A percentile compares a stretch with the other conserved stretches of the same genome.
Conservation (phyloP, 148 eudicot species). For the Cornus kousa region DNA sequence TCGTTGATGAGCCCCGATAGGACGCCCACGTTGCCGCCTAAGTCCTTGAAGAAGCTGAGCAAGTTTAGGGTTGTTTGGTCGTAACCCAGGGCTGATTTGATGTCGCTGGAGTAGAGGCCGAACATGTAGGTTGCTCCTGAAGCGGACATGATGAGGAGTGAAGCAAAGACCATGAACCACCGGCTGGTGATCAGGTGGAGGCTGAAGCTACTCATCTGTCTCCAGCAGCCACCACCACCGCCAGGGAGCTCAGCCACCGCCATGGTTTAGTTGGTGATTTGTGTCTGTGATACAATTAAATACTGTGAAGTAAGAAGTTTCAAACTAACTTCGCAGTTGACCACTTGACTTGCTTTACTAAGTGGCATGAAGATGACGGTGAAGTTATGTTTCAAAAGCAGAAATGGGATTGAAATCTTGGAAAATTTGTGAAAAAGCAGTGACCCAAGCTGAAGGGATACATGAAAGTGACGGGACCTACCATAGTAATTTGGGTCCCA, state of each 20-base stretch:
- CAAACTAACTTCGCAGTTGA: too few species aligned
- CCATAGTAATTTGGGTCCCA: too few species aligned
- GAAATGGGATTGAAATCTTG: too few species aligned
- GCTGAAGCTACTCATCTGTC: neutral
- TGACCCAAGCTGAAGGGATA: too few species aligned
- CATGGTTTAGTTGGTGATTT: neutral
- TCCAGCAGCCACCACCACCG: neutral
- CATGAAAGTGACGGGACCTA: too few species aligned
- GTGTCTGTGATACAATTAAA: neutral
- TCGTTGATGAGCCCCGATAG: neutral
- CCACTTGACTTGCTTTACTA: too few species aligned
- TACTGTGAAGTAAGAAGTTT: too few species aligned
- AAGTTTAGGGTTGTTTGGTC: neutral
- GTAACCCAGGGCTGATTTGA: neutral
- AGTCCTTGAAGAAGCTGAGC: neutral
- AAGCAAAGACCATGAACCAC: neutral
- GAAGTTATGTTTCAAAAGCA: too few species aligned
- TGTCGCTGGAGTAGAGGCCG: neutral
- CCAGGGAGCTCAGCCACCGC: neutral
- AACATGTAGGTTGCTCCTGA: neutral
- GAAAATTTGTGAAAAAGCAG: too few species aligned
- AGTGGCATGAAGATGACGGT: too few species aligned
- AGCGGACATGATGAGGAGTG: neutral
- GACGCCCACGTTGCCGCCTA: neutral
- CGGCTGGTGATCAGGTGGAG: neutral